Evolutionary conservation across 2,329 filamentous ascomycete genomes (phyloP).

Genomic region (Sclerotinia borealis): DNA sequence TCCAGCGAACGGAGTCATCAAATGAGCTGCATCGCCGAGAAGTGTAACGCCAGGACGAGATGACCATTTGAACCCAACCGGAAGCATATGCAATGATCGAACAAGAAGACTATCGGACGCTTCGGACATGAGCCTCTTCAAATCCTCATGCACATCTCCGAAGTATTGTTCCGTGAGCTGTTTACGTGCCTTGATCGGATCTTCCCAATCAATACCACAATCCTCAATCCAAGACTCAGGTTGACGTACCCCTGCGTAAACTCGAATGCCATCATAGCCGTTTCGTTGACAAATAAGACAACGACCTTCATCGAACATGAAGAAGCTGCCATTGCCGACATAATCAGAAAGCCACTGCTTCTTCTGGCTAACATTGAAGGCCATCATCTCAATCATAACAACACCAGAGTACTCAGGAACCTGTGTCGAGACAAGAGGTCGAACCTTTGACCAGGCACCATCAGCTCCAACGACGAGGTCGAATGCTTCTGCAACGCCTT

Average conservation of each 20-base stretch:
- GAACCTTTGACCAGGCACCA: constrained; percentile 37
- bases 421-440: constrained; percentile 28
- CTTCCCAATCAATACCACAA: constrained; percentile 23
- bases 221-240: constrained; percentile 22
- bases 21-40: constrained; percentile 44
- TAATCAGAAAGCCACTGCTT: constrained; percentile 34
- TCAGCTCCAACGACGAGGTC: constrained; percentile 38
- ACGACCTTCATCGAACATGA: constrained; percentile 32
- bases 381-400: constrained; percentile 29
- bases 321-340: constrained; percentile 34
- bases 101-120: constrained; percentile 16
- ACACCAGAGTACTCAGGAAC: constrained; percentile 36
- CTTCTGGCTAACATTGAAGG: constrained; percentile 28
- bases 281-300: constrained; percentile 36
- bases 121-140: constrained; percentile 21
- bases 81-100: constrained; percentile 32
- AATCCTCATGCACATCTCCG: constrained; percentile 18
- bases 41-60: constrained; percentile 39
- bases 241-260: constrained; percentile 23
- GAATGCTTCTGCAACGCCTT: constrained; percentile 22
- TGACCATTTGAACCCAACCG: constrained; percentile 23
- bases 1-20: constrained; percentile 43
- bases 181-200: constrained; percentile 13
- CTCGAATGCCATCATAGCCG: constrained; percentile 36
- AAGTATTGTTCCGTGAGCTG: constrained; percentile 17